phyloP scores from a whole-genome alignment of 2,329 filamentous ascomycete genomes.

The Penicillium rolfsii region DNA sequence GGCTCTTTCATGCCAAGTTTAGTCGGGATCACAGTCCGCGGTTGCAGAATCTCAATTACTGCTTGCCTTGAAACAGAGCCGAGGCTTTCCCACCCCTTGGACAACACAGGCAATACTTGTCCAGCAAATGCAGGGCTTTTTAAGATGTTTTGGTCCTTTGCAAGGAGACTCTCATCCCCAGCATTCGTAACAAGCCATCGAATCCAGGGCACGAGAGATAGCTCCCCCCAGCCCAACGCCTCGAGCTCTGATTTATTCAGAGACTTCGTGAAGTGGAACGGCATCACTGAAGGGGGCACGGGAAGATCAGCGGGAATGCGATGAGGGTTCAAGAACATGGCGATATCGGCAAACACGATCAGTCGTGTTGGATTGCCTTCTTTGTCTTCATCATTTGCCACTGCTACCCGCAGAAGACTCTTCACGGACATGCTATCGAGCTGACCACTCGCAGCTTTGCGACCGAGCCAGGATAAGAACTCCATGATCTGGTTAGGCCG shows the following conservation, averaged over 20 bases:
- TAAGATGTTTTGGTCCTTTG: constrained; percentile 70
- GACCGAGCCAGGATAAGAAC: constrained; percentile 82
- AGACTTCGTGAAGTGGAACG: constrained; percentile 76
- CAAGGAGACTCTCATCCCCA: constrained; percentile 58
- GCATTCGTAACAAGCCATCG: constrained; percentile 73
- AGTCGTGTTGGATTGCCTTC: constrained; percentile 67
- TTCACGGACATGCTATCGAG: constrained; percentile 70
- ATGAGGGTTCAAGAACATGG: constrained; percentile 72
- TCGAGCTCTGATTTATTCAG: constrained; percentile 71
- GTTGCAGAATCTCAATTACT: constrained; percentile 66
- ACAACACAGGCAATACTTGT: constrained; percentile 76
- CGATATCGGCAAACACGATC: constrained; percentile 75
- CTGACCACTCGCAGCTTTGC: constrained; percentile 70
- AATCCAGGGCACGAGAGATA: constrained; percentile 86
- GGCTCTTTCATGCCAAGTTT: constrained; percentile 88
- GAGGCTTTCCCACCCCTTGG: constrained; percentile 87
- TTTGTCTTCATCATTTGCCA: constrained; percentile 59
- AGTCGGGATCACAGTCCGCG: constrained; percentile 80
- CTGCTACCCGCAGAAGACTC: constrained; percentile 73
- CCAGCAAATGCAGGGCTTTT: constrained; percentile 73
- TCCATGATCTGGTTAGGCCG: constrained; percentile 75
- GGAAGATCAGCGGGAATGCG: constrained; percentile 82
- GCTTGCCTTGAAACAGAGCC: constrained; percentile 67
- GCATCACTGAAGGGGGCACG: constrained; percentile 78
- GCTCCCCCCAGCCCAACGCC: constrained; percentile 80